These are phyloP conservation scores for Eucalyptus camaldulensis DNA, from an alignment of 345 rosid genomes.

Conservation along the genomic window DNA sequence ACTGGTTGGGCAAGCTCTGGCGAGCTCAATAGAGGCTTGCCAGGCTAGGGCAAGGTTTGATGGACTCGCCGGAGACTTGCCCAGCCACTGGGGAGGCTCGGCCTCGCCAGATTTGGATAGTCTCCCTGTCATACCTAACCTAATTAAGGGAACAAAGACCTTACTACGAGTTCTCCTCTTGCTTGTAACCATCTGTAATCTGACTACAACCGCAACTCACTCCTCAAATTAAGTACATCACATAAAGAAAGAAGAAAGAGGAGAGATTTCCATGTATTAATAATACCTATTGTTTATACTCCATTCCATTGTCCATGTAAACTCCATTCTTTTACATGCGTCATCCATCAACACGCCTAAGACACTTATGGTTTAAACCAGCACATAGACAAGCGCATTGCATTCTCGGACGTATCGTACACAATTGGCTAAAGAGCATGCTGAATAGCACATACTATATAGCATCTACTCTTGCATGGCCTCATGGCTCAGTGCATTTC, in stretches of 20 bases:
- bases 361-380: too few species aligned
- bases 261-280: background rate
- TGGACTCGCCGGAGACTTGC: too few species aligned
- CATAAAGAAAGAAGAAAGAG: background rate
- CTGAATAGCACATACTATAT: background rate
- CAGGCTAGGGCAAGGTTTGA: rapidly evolving
- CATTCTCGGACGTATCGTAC: background rate
- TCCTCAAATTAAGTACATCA: background rate
- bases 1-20: too few species aligned
- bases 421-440: background rate
- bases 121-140: too few species aligned
- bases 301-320: background rate
- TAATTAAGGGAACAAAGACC: background rate
- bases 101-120: too few species aligned
- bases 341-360: background rate
- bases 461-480: background rate
- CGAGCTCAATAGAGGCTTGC: too few species aligned
- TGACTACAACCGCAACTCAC: background rate
- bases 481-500: background rate
- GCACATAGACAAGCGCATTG: background rate
- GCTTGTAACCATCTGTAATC: background rate
- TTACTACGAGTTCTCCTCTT: background rate
- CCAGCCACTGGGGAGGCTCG: rapidly evolving
- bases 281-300: background rate
- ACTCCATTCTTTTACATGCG: too few species aligned